These are phyloP conservation scores for Eucalyptus polyanthemos DNA, from an alignment of 345 rosid genomes.

Conservation along the genomic window DNA sequence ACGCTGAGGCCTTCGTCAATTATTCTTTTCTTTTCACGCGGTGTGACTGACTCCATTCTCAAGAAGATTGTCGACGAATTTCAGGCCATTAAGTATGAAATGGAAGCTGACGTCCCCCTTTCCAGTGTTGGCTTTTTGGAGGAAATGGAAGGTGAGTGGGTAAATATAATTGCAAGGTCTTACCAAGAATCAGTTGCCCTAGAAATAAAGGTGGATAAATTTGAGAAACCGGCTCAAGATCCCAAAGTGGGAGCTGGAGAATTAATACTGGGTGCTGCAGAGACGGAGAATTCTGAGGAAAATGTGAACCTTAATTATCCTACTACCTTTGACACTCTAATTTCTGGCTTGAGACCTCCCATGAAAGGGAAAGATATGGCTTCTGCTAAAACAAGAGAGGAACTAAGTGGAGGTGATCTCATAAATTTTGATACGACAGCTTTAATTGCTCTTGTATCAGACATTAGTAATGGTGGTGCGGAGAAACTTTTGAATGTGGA, in stretches of 20 bases:
- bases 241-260: background rate
- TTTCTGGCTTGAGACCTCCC: conserved; percentile 23
- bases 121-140: conserved; percentile 28
- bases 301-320: background rate
- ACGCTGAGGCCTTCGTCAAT: conserved; percentile 44
- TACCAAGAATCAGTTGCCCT: conserved; percentile 36
- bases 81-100: conserved; percentile 30
- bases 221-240: background rate
- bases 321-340: conserved; percentile 19
- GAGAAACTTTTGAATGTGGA: conserved; percentile 31
- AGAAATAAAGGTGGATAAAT: conserved; percentile 36
- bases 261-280: background rate
- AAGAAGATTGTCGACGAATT: conserved; percentile 26
- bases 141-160: conserved; percentile 54
- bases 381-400: background rate
- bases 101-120: conserved; percentile 3
- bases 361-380: background rate
- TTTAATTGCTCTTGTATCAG: conserved; percentile 77
- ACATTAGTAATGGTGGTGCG: conserved; percentile 72
- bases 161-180: conserved; percentile 26
- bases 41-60: conserved; percentile 13
- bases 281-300: conserved; percentile 5
- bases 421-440: conserved; percentile 82
- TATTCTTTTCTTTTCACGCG: conserved; percentile 63
- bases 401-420: conserved; percentile 11